phyloP scores from a whole-genome alignment of 1,139 yeast genomes.

The Trichomonascaceae sp. region DNA sequence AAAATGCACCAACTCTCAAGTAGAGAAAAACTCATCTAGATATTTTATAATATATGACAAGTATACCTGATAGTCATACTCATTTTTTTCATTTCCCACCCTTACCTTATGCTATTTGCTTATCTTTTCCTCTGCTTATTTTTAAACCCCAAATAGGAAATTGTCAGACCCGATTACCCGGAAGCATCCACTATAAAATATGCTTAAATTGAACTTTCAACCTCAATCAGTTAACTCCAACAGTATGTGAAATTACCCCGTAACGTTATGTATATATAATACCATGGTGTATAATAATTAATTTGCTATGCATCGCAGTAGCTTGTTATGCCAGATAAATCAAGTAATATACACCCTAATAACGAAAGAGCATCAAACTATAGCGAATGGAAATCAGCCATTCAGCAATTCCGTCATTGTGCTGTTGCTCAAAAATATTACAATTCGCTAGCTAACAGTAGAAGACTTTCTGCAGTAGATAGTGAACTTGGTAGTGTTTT shows the following conservation, averaged over 20 bases:
- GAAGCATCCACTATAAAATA: background rate
- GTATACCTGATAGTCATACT: too few relatives aligned
- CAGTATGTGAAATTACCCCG: background rate
- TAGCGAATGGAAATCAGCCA: background rate
- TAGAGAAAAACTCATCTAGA: background rate
- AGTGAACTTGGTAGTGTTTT: background rate
- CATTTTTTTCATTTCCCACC: background rate
- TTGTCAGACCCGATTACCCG: background rate
- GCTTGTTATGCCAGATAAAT: background rate
- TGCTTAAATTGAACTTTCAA: too few relatives aligned
- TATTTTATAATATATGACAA: too few relatives aligned
- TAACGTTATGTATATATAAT: too few relatives aligned
- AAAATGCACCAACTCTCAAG: too few relatives aligned
- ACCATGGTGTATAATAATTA: background rate
- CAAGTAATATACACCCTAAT: background rate
- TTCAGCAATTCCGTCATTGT: background rate
- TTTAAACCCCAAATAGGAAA: background rate
- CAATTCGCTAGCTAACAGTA: background rate
- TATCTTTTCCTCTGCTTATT: background rate
- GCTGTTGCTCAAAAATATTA: background rate
- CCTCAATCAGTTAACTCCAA: background rate
- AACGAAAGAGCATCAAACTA: background rate
- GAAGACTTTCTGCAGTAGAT: background rate
- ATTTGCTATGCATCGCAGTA: background rate
- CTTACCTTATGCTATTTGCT: background rate